Evolutionary conservation across 2,329 filamentous ascomycete species (phyloP).

Genomic region (Exophiala dermatitidis): DNA sequence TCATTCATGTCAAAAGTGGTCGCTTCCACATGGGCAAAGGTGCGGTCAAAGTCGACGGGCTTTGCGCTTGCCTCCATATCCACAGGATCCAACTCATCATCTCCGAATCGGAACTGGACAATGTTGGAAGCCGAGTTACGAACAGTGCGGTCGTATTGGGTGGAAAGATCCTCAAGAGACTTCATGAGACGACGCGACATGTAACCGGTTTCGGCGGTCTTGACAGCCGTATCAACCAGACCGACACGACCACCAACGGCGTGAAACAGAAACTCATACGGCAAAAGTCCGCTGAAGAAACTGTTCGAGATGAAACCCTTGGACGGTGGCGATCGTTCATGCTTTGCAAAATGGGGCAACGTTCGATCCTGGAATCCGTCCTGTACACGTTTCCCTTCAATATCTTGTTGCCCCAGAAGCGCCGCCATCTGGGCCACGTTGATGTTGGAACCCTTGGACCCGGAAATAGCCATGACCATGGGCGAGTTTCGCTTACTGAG

Average conservation of each 20-base stretch:
- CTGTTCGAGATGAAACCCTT: conserved; percentile 97
- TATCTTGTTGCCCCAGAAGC: conserved; percentile 95
- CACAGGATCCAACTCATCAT: conserved; percentile 88
- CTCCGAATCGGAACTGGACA: conserved; percentile 95
- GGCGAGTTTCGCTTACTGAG: conserved; percentile 88
- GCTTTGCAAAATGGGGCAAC: conserved; percentile 90
- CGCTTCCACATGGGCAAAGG: conserved; percentile 72
- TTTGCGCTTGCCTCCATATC: conserved; percentile 95
- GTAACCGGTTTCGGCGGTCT: conserved; percentile 97
- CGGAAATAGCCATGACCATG: conserved; percentile 92
- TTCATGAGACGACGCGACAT: conserved; percentile 99
- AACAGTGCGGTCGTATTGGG: conserved; percentile 89
- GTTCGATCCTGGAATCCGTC: conserved; percentile 96
- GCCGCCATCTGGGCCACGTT: conserved; percentile 99
- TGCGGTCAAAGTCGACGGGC: conserved; percentile 85
- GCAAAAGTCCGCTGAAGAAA: conserved; percentile 86
- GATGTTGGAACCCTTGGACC: conserved; percentile 93
- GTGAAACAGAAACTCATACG: conserved; percentile 95
- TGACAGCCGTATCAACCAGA: conserved; percentile 87
- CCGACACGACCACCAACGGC: conserved; percentile 97
- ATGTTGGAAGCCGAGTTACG: conserved; percentile 81
- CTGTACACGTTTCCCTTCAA: conserved; percentile 81
- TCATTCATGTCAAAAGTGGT: conserved; percentile 75
- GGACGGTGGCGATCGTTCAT: conserved; percentile 80
- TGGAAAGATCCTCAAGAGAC: conserved; percentile 87